Conservation (phyloP, 2,329 filamentous ascomycete species). For the Colletotrichum falcatum region DNA sequence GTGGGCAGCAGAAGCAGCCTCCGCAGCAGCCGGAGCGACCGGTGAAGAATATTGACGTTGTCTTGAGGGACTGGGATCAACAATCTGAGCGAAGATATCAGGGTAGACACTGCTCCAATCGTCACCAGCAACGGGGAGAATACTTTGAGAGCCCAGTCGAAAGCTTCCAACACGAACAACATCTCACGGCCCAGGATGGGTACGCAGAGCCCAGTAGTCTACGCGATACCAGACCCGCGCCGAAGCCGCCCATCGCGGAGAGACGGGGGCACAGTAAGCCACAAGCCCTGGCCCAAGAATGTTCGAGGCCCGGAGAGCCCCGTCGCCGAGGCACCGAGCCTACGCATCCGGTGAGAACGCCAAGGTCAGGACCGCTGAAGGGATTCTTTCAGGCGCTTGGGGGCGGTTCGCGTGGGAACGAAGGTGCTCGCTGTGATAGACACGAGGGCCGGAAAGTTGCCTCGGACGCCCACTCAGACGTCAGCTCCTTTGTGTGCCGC, state of each 20-base stretch:
- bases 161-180: background rate
- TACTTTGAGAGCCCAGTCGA: background rate
- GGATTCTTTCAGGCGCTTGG: background rate
- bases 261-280: background rate
- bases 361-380: conserved; percentile 4
- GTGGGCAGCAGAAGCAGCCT: background rate
- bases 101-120: background rate
- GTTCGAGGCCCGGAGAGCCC: background rate
- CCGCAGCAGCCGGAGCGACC: background rate
- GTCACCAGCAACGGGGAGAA: background rate
- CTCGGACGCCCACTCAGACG: conserved; percentile 20
- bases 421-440: background rate
- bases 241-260: background rate
- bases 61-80: background rate
- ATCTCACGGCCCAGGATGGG: background rate
- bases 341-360: background rate
- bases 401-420: background rate
- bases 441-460: conserved; percentile 2
- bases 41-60: background rate
- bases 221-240: background rate
- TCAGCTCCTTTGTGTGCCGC: conserved; percentile 23
- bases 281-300: background rate
- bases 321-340: background rate
- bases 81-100: background rate
- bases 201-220: background rate